Conservation (phyloP, 2,329 filamentous ascomycete genomes). For the Neonectria coccinea region DNA sequence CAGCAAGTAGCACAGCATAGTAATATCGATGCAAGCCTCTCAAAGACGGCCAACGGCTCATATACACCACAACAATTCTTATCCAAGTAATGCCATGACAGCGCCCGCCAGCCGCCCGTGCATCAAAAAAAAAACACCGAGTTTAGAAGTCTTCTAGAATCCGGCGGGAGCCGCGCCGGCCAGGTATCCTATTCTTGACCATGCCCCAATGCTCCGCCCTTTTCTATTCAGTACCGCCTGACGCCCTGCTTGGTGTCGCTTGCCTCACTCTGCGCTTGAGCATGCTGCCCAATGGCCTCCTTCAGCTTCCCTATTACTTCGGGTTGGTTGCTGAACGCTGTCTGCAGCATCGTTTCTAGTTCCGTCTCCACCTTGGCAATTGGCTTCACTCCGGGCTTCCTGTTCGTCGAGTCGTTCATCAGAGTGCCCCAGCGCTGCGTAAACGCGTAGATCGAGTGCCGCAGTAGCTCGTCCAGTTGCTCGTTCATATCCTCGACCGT, state of each 20-base stretch:
- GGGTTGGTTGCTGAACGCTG: constrained; percentile 69
- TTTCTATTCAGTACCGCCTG: constrained; percentile 45
- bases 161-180: background rate
- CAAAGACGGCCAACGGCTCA: background rate
- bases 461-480: constrained; percentile 71
- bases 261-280: constrained; percentile 63
- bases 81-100: background rate
- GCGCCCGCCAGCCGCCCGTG: background rate
- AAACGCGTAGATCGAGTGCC: constrained; percentile 72
- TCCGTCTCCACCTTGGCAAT: constrained; percentile 67
- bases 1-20: background rate
- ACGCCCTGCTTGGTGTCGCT: constrained; percentile 51
- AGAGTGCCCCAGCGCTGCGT: constrained; percentile 69
- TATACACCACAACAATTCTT: background rate
- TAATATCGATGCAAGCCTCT: background rate
- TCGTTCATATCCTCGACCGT: constrained; percentile 71
- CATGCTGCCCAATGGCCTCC: constrained; percentile 70
- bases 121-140: background rate
- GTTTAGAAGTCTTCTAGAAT: constrained; percentile 5
- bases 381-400: constrained; percentile 62
- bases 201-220: background rate
- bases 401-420: constrained; percentile 61
- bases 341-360: constrained; percentile 66
- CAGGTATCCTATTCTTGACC: constrained; percentile 16
- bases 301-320: constrained; percentile 70